Conservation (phyloP, 176 grass and related monocot genomes). For the Miscanthus lutarioriparius region DNA sequence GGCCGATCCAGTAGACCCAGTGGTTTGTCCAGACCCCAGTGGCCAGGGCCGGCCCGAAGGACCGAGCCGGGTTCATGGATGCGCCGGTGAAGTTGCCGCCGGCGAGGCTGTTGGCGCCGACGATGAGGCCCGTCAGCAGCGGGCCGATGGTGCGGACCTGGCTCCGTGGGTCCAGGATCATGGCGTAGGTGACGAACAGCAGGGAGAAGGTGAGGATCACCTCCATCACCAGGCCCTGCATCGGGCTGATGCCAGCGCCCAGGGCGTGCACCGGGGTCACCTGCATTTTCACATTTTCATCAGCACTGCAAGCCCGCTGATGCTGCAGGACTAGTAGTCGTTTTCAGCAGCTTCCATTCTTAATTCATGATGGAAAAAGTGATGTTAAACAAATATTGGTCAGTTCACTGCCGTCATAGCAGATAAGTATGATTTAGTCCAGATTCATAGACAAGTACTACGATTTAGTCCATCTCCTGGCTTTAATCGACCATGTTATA, state of each 20-base stretch:
- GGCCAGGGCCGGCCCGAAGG: conserved; percentile 76
- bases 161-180: conserved; percentile 73
- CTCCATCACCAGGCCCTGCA: conserved; percentile 91
- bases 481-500: not conserved
- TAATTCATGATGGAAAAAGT: not conserved
- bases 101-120: conserved; percentile 82
- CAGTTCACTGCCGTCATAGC: not conserved
- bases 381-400: not conserved
- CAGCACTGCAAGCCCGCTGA: not conserved
- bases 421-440: conserved; percentile 4
- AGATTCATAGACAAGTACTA: too few species aligned
- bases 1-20: conserved; percentile 95
- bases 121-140: conserved; percentile 75
- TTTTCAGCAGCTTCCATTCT: not conserved
- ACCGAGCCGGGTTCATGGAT: conserved; percentile 92
- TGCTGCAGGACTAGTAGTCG: not conserved
- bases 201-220: conserved; percentile 89
- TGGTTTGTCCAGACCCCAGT: conserved; percentile 78
- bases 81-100: conserved; percentile 82
- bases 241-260: conserved; percentile 45
- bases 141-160: conserved; percentile 58
- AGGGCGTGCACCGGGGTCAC: conserved; percentile 77
- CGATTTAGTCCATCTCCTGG: not conserved
- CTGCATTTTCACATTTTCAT: conserved; percentile 36
- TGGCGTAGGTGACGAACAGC: conserved; percentile 86